Percentiles rank a stretch among this genome's conserved stretches.
These are phyloP conservation scores for Cyclanthera cordifolia DNA, from an alignment of 306 rosid genomes.

Conservation along the genomic window DNA sequence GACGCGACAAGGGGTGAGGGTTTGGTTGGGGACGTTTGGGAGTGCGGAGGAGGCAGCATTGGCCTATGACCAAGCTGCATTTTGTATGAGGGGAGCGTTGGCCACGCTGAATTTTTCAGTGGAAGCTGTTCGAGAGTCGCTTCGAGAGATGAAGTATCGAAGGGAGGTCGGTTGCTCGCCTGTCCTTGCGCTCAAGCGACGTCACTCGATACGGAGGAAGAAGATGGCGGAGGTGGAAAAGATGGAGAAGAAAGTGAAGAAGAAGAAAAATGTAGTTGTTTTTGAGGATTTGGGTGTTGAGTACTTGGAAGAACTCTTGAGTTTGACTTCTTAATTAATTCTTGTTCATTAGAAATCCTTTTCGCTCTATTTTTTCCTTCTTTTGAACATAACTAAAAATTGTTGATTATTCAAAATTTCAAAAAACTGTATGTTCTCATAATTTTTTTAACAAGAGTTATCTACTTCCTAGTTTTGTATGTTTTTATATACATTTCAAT, in stretches of 20 bases:
- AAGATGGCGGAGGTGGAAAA: conserved; percentile 10
- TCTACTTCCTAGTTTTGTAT: too few species aligned
- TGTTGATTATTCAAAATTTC: too few species aligned
- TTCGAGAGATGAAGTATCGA: conserved; percentile 21
- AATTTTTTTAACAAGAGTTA: too few species aligned
- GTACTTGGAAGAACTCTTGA: conserved; percentile 46
- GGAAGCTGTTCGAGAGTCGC: conserved; percentile 35
- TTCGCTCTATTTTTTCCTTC: too few species aligned
- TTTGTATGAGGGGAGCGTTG: conserved; percentile 40
- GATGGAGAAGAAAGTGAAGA: conserved; percentile 7
- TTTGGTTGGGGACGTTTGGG: conserved; percentile 91
- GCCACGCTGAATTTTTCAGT: conserved; percentile 75
- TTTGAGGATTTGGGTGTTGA: conserved; percentile 65
- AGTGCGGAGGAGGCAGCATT: conserved; percentile 80
- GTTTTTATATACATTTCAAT: too few species aligned
- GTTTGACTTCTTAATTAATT: conserved; percentile 10
- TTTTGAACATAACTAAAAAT: too few species aligned
- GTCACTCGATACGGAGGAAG: conserved; percentile 24
- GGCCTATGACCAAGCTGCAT: conserved; percentile 93
- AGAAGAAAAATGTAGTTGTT: conserved; percentile 23
- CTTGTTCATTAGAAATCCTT: too few species aligned
- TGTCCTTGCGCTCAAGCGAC: conserved; percentile 50
- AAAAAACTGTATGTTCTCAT: too few species aligned
- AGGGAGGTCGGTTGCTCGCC: conserved; percentile 43
- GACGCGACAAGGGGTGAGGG: conserved; percentile 62